These are phyloP conservation scores for Carex sylvatica DNA, from an alignment of 202 grass and related monocot species.

Conservation along the genomic window DNA sequence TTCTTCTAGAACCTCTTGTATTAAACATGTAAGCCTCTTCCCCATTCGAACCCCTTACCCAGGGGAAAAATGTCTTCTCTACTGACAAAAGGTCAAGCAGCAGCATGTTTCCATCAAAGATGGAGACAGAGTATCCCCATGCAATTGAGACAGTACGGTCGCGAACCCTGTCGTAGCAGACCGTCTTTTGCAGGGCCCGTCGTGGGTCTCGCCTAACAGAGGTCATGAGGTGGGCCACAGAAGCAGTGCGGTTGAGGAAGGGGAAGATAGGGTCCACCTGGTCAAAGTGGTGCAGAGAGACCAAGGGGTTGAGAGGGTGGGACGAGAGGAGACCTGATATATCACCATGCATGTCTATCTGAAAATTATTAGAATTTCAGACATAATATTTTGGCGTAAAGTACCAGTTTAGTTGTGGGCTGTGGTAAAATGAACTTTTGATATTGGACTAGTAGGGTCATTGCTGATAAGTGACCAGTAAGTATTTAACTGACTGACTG, in stretches of 20 bases:
- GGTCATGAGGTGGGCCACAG: conserved; percentile 52
- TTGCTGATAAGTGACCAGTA: neutral
- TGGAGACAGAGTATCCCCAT: conserved; percentile 74
- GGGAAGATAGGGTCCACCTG: conserved; percentile 66
- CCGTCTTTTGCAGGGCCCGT: conserved; percentile 76
- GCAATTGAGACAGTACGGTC: conserved; percentile 61
- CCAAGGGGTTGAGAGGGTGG: conserved; percentile 70
- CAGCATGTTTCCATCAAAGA: conserved; percentile 68
- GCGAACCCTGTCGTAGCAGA: conserved; percentile 64
- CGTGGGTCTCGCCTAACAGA: conserved; percentile 57
- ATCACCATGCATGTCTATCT: conserved; percentile 85
- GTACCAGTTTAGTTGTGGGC: neutral
- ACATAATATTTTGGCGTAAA: neutral
- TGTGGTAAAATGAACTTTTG: neutral
- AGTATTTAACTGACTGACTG: neutral
- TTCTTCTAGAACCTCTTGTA: conserved; percentile 45
- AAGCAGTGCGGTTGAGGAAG: conserved; percentile 51
- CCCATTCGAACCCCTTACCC: conserved; percentile 55
- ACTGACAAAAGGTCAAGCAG: conserved; percentile 74
- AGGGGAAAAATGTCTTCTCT: conserved; percentile 70
- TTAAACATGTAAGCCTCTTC: conserved; percentile 67
- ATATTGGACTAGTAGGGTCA: neutral
- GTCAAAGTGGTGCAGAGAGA: conserved; percentile 92
- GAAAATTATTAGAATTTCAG: conserved; percentile 20
- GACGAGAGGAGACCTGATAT: conserved; percentile 79